phyloP scores from a whole-genome alignment of 352 stramenopile species.

The Pythium aristosporum region DNA sequence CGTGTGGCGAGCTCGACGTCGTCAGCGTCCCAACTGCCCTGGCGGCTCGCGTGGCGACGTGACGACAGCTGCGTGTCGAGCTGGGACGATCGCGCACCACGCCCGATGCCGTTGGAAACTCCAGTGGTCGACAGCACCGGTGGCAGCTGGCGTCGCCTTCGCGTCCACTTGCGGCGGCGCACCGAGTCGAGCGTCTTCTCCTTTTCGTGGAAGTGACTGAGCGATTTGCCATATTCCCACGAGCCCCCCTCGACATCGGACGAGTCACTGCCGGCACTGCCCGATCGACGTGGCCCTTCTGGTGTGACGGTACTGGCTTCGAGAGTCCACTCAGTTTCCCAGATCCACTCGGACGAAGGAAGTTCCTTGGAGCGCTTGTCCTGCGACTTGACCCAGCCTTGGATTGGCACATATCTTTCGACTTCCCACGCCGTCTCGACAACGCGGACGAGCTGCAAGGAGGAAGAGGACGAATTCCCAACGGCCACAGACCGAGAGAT shows the following conservation, averaged over 20 bases:
- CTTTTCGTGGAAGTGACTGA: constrained; percentile 71
- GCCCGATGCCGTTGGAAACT: not conserved
- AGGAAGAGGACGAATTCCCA: not conserved
- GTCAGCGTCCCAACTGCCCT: constrained; percentile 21
- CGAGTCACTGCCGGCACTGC: constrained; percentile 26
- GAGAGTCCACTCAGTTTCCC: constrained; percentile 72
- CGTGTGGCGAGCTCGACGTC: constrained; percentile 15
- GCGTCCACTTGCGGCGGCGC: constrained; percentile 63
- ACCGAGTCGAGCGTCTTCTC: constrained; percentile 77
- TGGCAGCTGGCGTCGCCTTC: constrained; percentile 54
- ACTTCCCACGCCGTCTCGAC: constrained; percentile 72
- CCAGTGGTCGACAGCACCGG: constrained; percentile 35
- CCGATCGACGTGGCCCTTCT: constrained; percentile 9
- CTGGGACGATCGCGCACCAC: not conserved
- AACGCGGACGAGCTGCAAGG: constrained; percentile 37
- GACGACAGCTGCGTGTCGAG: constrained; percentile 3
- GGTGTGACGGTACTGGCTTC: constrained; percentile 22
- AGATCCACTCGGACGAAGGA: constrained; percentile 79
- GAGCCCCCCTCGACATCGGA: constrained; percentile 10
- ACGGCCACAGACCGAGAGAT: constrained; percentile 4
- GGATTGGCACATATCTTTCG: constrained; percentile 70
- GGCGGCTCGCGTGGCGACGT: constrained; percentile 17
- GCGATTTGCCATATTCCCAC: constrained; percentile 73
- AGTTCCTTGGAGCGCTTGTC: constrained; percentile 62
- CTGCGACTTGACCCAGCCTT: constrained; percentile 61